Evolutionary conservation across 768 basidiomycete genomes (phyloP).

Genomic region (Kwoniella sp.): DNA sequence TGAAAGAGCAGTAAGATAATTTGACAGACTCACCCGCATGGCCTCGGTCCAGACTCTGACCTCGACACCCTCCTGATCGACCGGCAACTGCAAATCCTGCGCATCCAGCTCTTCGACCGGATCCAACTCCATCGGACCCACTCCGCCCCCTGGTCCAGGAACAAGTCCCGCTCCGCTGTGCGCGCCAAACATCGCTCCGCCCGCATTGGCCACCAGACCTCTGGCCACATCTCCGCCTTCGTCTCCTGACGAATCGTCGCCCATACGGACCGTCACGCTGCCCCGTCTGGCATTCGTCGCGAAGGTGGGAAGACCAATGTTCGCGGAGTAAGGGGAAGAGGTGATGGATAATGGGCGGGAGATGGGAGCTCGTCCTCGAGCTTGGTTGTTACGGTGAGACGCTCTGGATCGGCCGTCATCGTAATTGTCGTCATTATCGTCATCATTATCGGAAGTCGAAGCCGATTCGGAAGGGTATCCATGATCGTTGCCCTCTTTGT

Average conservation of each 20-base stretch:
- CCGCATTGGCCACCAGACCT: slow-evolving; percentile 33
- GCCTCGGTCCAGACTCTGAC: slow-evolving; percentile 43
- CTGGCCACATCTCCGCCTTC: slow-evolving; percentile 43
- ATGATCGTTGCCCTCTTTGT: slow-evolving; percentile 1
- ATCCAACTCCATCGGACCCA: slow-evolving; percentile 48
- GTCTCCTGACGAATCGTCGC: slow-evolving; percentile 44
- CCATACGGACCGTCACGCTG: slow-evolving; percentile 32
- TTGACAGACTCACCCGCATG: slow-evolving; percentile 37
- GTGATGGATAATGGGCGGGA: slow-evolving; percentile 29
- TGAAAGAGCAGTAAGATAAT: background rate
- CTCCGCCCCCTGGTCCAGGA: slow-evolving; percentile 18
- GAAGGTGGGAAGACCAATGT: slow-evolving; percentile 12
- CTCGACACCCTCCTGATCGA: slow-evolving; percentile 39
- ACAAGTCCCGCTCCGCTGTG: slow-evolving; percentile 33
- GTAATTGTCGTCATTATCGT: background rate
- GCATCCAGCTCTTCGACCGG: slow-evolving; percentile 53
- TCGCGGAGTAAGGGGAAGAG: slow-evolving; percentile 27
- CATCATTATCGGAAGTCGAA: slow-evolving; percentile 10
- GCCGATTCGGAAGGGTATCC: slow-evolving; percentile 7
- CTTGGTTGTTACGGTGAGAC: background rate
- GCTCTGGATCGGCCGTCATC: background rate
- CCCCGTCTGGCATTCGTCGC: slow-evolving; percentile 6
- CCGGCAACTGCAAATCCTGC: slow-evolving; percentile 50
- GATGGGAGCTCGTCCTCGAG: slow-evolving; percentile 25
- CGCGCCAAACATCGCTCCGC: slow-evolving; percentile 39